Conservation (phyloP, 139 green algal genomes). For the Chlamydomonas eustigma region DNA sequence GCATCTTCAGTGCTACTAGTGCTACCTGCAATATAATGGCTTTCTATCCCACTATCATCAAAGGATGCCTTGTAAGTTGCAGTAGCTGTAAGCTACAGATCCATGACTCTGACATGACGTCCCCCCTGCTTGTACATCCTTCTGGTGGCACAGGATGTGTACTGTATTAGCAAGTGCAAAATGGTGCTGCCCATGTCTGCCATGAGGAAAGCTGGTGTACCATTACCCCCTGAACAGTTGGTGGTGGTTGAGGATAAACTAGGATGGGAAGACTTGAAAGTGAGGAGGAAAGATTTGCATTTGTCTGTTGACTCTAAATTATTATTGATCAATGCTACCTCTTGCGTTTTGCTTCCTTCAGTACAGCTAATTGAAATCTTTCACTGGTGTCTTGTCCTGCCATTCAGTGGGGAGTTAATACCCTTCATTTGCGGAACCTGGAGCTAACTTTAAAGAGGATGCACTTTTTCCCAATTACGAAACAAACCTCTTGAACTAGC, state of each 20-base stretch:
- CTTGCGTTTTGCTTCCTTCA: neutral
- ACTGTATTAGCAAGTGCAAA: constrained; percentile 44
- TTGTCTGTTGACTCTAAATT: neutral
- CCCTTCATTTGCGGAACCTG: constrained; percentile 50
- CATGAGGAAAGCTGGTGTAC: constrained; percentile 56
- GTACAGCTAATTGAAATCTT: no score
- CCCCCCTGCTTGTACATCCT: no score
- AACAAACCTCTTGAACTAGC: no score
- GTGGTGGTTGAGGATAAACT: constrained; percentile 55
- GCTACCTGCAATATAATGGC: no score
- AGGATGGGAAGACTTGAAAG: constrained; percentile 73
- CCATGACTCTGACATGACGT: no score
- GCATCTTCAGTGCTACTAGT: no score
- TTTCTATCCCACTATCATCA: no score
- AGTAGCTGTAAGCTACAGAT: no score
- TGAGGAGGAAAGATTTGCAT: constrained; percentile 16
- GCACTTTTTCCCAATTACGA: constrained; percentile 58
- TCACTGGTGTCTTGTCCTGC: no score
- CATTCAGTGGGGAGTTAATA: constrained; percentile 57
- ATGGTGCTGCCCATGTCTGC: constrained; percentile 39
- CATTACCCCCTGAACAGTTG: constrained; percentile 51
- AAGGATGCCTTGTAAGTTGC: no score
- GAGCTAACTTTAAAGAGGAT: constrained; percentile 57
- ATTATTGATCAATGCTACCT: neutral
- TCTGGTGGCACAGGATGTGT: constrained; percentile 58